Conservation (phyloP, 306 rosid genomes). For the Citrullus mucosospermus region DNA sequence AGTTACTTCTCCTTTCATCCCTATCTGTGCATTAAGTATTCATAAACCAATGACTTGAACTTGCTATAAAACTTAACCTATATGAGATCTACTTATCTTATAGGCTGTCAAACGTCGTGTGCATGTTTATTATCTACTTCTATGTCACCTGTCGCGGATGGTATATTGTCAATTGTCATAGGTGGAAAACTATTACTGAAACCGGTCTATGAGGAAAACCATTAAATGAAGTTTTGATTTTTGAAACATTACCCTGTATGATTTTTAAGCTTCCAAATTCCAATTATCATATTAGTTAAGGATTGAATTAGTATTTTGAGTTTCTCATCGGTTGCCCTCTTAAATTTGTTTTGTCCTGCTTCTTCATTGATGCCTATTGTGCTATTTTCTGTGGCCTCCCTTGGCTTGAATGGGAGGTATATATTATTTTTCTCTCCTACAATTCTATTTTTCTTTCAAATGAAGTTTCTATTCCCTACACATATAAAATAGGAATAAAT, state of each 20-base stretch:
- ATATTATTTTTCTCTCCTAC: not conserved
- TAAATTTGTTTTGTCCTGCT: not conserved
- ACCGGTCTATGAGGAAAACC: not conserved
- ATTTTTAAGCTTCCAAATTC: not conserved
- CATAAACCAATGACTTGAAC: not conserved
- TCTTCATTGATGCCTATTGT: not conserved
- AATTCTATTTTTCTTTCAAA: not conserved
- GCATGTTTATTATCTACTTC: not conserved
- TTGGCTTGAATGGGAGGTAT: not conserved
- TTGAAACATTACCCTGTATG: not conserved
- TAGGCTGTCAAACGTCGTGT: not conserved
- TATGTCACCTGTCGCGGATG: not conserved
- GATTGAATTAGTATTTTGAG: not conserved
- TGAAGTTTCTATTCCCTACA: not conserved
- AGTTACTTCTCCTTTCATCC: slow-evolving; percentile 7
- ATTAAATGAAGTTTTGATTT: not conserved
- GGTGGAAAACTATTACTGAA: not conserved
- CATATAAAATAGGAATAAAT: not conserved
- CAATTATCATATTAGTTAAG: not conserved
- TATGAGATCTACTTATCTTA: not conserved
- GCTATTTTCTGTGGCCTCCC: not conserved
- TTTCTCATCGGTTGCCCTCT: not conserved
- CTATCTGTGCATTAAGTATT: not conserved
- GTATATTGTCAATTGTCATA: not conserved
- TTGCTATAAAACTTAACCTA: not conserved